Evolutionary conservation across 2,329 filamentous ascomycete genomes (phyloP).

Genomic region (Aschersonia sp.): DNA sequence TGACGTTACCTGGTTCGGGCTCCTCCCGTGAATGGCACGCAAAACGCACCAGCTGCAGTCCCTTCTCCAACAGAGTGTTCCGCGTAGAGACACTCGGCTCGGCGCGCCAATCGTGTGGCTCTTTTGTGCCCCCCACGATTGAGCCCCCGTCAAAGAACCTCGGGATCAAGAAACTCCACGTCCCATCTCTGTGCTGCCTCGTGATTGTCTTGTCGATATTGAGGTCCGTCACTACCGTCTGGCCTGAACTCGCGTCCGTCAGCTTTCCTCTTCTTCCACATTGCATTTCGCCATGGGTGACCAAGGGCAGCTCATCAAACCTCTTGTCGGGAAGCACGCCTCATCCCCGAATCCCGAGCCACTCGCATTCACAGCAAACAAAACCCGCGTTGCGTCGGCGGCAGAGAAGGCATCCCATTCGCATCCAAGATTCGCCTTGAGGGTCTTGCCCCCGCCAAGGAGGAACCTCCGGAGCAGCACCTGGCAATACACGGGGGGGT

Average conservation of each 20-base stretch:
- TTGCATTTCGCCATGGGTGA: no score
- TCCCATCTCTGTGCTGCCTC: constrained; percentile 45
- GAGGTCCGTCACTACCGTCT: constrained; percentile 23
- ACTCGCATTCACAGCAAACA: constrained; percentile 17
- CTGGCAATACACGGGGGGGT: constrained; percentile 37
- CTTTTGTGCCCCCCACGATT: constrained; percentile 50
- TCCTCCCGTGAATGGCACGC: background rate
- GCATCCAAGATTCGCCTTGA: constrained; percentile 12
- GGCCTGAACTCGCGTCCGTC: constrained; percentile 10
- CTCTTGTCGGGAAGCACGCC: constrained; percentile 19
- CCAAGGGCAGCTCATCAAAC: constrained; percentile 4
- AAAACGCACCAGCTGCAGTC: constrained; percentile 9
- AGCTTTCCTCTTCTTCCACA: no score
- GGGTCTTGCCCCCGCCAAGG: constrained; percentile 13
- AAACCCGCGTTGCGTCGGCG: constrained; percentile 8
- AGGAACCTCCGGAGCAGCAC: constrained; percentile 17
- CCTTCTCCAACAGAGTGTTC: constrained; percentile 26
- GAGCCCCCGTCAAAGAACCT: constrained; percentile 47
- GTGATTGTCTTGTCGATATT: constrained; percentile 31
- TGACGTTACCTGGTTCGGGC: background rate
- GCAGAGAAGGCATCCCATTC: constrained; percentile 16
- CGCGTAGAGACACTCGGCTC: constrained; percentile 30
- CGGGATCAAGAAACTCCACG: constrained; percentile 47
- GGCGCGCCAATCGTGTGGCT: constrained; percentile 30
- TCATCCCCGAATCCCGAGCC: constrained; percentile 18